Evolutionary conservation across 1,284 basidiomycete genomes (phyloP).

Genomic region (Inonotus obliquus): DNA sequence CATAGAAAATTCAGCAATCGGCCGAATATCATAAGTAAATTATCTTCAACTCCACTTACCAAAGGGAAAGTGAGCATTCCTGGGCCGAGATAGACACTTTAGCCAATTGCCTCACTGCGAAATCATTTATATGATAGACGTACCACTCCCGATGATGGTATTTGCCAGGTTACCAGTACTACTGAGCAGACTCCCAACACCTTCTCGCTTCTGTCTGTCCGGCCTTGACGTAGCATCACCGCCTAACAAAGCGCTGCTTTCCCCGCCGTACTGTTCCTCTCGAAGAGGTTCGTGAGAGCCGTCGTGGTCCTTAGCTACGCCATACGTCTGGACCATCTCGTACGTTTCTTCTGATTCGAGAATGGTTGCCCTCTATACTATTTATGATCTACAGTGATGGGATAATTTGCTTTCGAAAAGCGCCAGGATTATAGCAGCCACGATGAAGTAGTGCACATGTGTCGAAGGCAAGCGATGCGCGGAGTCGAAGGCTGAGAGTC

Average conservation of each 20-base stretch:
- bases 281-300: not conserved
- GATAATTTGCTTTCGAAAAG: not conserved
- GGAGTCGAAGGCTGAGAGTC: not conserved
- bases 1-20: not conserved
- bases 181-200: constrained; percentile 61
- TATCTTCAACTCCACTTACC: constrained; percentile 35
- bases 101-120: constrained; percentile 15
- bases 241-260: constrained; percentile 50
- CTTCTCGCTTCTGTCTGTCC: constrained; percentile 39
- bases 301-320: constrained; percentile 33
- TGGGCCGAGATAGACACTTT: constrained; percentile 26
- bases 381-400: not conserved
- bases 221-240: constrained; percentile 31
- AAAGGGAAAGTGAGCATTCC: constrained; percentile 83
- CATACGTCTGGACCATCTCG: constrained; percentile 64
- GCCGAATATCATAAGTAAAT: not conserved
- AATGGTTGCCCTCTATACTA: not conserved
- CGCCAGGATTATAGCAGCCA: not conserved
- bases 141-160: constrained; percentile 86
- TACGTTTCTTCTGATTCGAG: constrained; percentile 1
- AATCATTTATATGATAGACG: constrained; percentile 27
- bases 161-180: constrained; percentile 77
- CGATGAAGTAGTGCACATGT: not conserved
- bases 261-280: constrained; percentile 21
- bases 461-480: not conserved